Base-by-base conservation (phyloP, 306 rosid species). In the Inga laurina region DNA sequence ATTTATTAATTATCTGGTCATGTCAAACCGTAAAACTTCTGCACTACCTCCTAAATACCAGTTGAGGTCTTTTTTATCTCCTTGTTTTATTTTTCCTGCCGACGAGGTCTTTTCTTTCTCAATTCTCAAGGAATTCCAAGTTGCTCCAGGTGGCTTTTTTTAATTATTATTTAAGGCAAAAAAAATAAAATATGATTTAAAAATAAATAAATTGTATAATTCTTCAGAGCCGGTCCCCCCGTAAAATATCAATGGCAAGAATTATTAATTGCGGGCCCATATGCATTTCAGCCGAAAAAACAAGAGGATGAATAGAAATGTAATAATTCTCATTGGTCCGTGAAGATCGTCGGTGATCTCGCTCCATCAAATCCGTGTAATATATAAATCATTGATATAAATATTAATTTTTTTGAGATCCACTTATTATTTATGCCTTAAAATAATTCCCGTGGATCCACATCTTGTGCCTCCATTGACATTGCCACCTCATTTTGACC, bases 321-420 rank as follows among this genome's bases (percentile, higher is more conserved):
- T 65, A 66, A 78, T 78, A 65, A 51, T n/a, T 79, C 21, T 68
- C 35, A 46, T 30, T 32, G 83, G 79, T 76, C 81, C 86, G 81
- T 70, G 80, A 4, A 21, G 5, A 75, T 39, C 87, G 88, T 85
- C 90, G 88, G 88, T 88, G 90, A 88, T 85, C 79, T 85, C 79
- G 68, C 85, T 88, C 73, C 75, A 73, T 74, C 43, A 71, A 72
- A 87, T 87, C 81, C 79, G 75, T 52, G 76, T 71, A 65, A 21
- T 68, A 72, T 70, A 57, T 79, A 72, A 72, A 85, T 80, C 39
- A 83, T 82, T 83, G 61, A 76, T 44, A 76, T 57, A 79, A 57
- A 78, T 24, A 84, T 27, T 86, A 71, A 37, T 74, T 49, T 61
- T 21, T 49, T 74, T 69, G 12, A 78, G 82, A 84, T 84, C 90